A percentile compares a stretch with the other conserved stretches of the same genome.
Conservation (phyloP, 176 grass and related monocot genomes). For the Pharus latifolius region DNA sequence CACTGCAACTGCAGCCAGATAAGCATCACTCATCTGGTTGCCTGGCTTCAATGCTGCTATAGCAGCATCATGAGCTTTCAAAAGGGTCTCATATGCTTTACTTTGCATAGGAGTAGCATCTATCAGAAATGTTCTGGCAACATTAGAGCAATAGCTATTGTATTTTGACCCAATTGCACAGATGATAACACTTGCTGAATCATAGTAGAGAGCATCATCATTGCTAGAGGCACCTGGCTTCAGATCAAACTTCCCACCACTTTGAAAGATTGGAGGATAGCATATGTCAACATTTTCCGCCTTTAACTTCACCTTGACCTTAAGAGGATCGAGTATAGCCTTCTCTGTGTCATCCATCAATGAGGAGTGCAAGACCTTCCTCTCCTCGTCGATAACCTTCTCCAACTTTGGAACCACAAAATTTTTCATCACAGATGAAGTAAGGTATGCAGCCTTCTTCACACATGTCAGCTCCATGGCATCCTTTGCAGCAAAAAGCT, state of each 20-base stretch:
- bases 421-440: slow-evolving; percentile 68
- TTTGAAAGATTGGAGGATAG: slow-evolving; percentile 89
- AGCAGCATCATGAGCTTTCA: slow-evolving; percentile 88
- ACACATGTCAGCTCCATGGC: slow-evolving; percentile 45
- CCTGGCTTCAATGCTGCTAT: slow-evolving; percentile 52
- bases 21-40: slow-evolving; percentile 52
- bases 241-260: slow-evolving; percentile 89
- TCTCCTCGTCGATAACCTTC: slow-evolving; percentile 82
- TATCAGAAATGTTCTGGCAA: slow-evolving; percentile 83
- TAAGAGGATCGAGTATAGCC: slow-evolving; percentile 72
- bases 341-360: slow-evolving; percentile 92
- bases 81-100: slow-evolving; percentile 74
- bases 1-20: slow-evolving; percentile 47
- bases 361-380: slow-evolving; percentile 62
- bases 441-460: slow-evolving; percentile 78
- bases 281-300: slow-evolving; percentile 93
- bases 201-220: slow-evolving; percentile 75
- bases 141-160: slow-evolving; percentile 85
- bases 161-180: slow-evolving; percentile 80
- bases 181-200: slow-evolving; percentile 81
- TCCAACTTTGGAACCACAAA: slow-evolving; percentile 93
- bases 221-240: slow-evolving; percentile 79
- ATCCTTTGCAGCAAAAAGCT: slow-evolving; percentile 48
- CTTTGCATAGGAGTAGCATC: slow-evolving; percentile 54
- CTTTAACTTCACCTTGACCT: slow-evolving; percentile 79